Base-by-base conservation (phyloP, 306 rosid genomes). In the Ziziphus jujuba region DNA sequence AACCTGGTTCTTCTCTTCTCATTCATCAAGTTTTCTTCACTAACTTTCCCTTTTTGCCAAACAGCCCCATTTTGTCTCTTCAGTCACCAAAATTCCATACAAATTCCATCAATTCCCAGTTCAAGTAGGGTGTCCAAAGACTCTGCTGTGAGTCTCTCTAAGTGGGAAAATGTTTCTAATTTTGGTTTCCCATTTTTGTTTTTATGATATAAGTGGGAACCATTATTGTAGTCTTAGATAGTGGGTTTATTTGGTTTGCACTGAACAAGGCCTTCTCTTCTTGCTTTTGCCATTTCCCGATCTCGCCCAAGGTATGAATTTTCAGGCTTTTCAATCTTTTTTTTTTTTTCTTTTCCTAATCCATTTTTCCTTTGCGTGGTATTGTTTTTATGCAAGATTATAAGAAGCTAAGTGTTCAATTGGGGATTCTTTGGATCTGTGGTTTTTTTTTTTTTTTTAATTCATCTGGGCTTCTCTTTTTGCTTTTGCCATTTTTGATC, bases 231-330 rank as follows among this genome's bases (percentile, higher is more conserved):
- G 58, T 79, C 71, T 75, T 71, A 51, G 43, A 53, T 61, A 14
- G 65, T 75, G 66, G 65, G 59, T 65, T 9, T 68, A 78, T 38
- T 64, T 15, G 63, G 68, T 22, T 14, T 25, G 61, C 85, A 58
- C 66, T 82, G 44, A 11, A 40, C 70, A 90, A 88, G 98, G 63
- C 81, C 49, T 60, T 84, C 71, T 65, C 87, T 72, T 73, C 77
- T 74, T 80, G 75, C 84, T 25, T 84, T 69, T 61, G 66, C 72
- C n/a, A n/a, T n/a, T n/a, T n/a, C n/a, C 73, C 88, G 25, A 48
- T 81, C 53, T 33, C 85, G 67, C 48, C 76, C 48, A 80, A 90
- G 96, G 98, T 90, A 67, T 64, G 53, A 14, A 56, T 64, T 80
- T 66, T 70, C 15, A 52, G 23, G 28, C 10, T 58, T 14, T 70